Conservation (phyloP, 768 basidiomycete species). For the Mycena vitilis region DNA sequence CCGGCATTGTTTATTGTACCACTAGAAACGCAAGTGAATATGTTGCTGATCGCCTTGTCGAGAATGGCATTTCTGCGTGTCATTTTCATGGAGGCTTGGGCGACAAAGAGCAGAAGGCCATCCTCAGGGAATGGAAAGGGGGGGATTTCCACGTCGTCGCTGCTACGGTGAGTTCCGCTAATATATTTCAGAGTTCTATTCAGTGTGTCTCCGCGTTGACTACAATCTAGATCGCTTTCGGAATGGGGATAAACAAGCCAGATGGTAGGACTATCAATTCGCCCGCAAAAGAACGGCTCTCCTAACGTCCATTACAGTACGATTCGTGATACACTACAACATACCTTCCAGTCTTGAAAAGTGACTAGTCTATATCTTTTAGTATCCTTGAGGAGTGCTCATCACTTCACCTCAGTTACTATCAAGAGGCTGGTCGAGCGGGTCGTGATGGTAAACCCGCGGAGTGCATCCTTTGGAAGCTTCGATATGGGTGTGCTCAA, state of each 20-base stretch:
- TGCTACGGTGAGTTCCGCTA: constrained; percentile 15
- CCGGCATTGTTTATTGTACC: constrained; percentile 24
- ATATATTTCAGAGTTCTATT: neutral
- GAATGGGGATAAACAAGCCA: constrained; percentile 79
- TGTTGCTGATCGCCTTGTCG: neutral
- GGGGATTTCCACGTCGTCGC: neutral
- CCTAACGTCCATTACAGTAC: neutral
- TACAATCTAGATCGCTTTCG: constrained; percentile 68
- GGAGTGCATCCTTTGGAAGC: constrained; percentile 5
- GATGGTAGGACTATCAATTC: constrained; percentile 49
- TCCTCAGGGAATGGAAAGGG: constrained; percentile 10
- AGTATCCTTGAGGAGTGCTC: neutral
- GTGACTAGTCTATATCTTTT: neutral
- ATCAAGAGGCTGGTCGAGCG: constrained; percentile 25
- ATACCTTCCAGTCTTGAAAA: constrained; percentile 10
- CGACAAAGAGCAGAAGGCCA: neutral
- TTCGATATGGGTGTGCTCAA: neutral
- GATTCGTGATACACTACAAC: constrained; percentile 15
- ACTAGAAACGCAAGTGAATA: neutral
- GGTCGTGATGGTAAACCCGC: constrained; percentile 24
- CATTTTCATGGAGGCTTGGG: constrained; percentile 14
- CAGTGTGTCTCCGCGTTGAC: neutral
- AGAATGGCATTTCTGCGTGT: neutral
- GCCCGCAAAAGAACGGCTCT: neutral
- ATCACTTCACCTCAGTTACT: constrained; percentile 4